Evolutionary conservation across 1,284 basidiomycete species (phyloP).

Genomic region (Naganishia liquefaciens): DNA sequence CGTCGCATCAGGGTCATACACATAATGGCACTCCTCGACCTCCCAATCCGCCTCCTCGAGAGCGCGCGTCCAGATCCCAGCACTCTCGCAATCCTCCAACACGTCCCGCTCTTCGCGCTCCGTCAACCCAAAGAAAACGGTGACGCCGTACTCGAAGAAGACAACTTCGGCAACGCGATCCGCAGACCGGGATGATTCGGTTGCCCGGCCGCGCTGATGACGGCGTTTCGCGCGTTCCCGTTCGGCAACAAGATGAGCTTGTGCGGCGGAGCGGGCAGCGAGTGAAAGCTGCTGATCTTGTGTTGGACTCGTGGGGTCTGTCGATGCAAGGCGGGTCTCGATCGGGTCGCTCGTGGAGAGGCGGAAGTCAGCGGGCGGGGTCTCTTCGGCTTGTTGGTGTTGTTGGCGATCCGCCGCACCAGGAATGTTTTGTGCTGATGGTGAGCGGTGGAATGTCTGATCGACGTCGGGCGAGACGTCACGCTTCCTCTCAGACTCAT

Average conservation of each 20-base stretch:
- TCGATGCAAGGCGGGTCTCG: slow-evolving; percentile 12
- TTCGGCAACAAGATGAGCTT: slow-evolving; percentile 16
- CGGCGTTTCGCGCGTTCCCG: slow-evolving; percentile 16
- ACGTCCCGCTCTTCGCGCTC: slow-evolving; percentile 75
- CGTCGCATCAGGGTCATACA: slow-evolving; percentile 76
- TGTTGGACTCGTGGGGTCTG: slow-evolving; percentile 1
- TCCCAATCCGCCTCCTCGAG: slow-evolving; percentile 73
- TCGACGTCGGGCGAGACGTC: slow-evolving; percentile 25
- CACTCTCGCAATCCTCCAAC: slow-evolving; percentile 75
- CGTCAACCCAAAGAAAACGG: slow-evolving; percentile 80
- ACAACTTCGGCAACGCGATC: slow-evolving; percentile 73
- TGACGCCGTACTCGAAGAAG: slow-evolving; percentile 77
- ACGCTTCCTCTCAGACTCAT: background rate
- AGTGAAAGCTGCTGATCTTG: background rate
- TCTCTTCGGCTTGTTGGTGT: background rate
- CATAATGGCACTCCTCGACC: slow-evolving; percentile 83
- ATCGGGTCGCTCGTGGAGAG: slow-evolving; percentile 12
- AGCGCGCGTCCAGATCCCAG: slow-evolving; percentile 64
- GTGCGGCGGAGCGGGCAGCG: slow-evolving; percentile 9
- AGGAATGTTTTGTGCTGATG: slow-evolving; percentile 18
- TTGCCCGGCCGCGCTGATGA: slow-evolving; percentile 20
- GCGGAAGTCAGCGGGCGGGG: background rate
- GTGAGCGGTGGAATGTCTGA: slow-evolving; percentile 7
- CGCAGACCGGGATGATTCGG: slow-evolving; percentile 40
- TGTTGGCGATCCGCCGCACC: background rate